phyloP scores from a whole-genome alignment of 208 protist species.

The Acanthamoeba triangularis region DNA sequence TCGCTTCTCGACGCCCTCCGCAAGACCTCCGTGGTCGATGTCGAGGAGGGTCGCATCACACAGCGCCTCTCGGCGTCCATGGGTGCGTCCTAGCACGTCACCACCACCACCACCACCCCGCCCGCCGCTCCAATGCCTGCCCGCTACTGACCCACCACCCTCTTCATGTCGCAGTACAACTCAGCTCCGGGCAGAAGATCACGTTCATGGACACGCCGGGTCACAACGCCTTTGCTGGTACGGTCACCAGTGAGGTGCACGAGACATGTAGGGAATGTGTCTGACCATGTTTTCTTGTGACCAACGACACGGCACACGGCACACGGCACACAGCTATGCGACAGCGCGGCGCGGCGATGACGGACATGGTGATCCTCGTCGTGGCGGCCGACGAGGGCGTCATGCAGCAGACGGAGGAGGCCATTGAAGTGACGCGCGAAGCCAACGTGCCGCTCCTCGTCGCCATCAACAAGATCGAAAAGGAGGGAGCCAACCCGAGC shows the following conservation, averaged over 20 bases:
- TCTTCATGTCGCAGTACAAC: neutral
- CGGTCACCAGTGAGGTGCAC: neutral
- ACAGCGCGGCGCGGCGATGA: conserved; percentile 94
- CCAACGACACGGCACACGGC: conserved; percentile 66
- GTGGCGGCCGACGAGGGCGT: conserved; percentile 98
- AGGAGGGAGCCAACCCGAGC: conserved; percentile 92
- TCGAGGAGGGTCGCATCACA: conserved; percentile 98
- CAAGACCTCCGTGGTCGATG: conserved; percentile 94
- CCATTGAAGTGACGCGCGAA: conserved; percentile 82
- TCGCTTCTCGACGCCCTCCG: conserved; percentile 97
- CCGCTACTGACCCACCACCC: neutral
- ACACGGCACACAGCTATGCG: conserved; percentile 93
- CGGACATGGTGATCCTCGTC: conserved; percentile 98
- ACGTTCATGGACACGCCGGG: conserved; percentile 99
- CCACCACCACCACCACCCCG: neutral
- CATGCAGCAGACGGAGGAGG: conserved; percentile 95
- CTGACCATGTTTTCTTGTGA: neutral
- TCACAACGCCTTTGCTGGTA: conserved; percentile 96
- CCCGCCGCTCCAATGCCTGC: neutral
- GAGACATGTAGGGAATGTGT: no score
- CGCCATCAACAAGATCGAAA: conserved; percentile 98
- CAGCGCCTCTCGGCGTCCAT: conserved; percentile 97
- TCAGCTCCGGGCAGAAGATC: conserved; percentile 83
- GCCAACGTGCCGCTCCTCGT: conserved; percentile 94
- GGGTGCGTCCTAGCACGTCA: conserved; percentile 23